These are phyloP conservation scores for Leersia perrieri DNA, from an alignment of 176 grass and related monocot genomes.

Conservation along the genomic window DNA sequence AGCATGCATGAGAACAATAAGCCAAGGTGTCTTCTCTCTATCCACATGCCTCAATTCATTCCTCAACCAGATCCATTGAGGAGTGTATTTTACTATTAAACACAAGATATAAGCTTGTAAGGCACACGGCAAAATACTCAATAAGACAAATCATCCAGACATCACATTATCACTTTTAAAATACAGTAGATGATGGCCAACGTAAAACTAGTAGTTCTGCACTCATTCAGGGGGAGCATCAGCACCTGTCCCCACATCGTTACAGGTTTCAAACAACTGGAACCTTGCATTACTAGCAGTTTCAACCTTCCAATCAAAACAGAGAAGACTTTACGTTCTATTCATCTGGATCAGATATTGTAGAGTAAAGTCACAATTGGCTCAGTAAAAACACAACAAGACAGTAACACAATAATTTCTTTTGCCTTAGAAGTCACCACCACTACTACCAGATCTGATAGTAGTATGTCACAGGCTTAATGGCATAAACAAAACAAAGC, in stretches of 20 bases:
- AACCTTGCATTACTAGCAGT: not conserved
- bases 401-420: not conserved
- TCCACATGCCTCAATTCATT: slow-evolving; percentile 68
- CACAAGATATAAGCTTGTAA: slow-evolving; percentile 23
- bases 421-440: not conserved
- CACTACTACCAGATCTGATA: not conserved
- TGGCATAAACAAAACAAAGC: slow-evolving; percentile 5
- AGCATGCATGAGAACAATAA: slow-evolving; percentile 92
- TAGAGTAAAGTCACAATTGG: not conserved
- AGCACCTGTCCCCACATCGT: not conserved
- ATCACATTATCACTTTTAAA: not conserved
- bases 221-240: not conserved
- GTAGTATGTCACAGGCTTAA: slow-evolving; percentile 1
- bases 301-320: slow-evolving; percentile 11
- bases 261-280: not conserved
- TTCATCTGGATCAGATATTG: not conserved
- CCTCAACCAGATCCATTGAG: slow-evolving; percentile 82
- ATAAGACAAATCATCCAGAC: not conserved
- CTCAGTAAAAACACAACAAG: not conserved
- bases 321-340: not conserved
- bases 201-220: not conserved
- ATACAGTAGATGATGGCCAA: not conserved
- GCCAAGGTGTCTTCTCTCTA: slow-evolving; percentile 98
- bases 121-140: not conserved
- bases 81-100: slow-evolving; percentile 85